Percentiles rank a stretch among this genome's conserved stretches.
Conservation (phyloP, 139 green algal genomes). For the Medakamo hakoo region DNA sequence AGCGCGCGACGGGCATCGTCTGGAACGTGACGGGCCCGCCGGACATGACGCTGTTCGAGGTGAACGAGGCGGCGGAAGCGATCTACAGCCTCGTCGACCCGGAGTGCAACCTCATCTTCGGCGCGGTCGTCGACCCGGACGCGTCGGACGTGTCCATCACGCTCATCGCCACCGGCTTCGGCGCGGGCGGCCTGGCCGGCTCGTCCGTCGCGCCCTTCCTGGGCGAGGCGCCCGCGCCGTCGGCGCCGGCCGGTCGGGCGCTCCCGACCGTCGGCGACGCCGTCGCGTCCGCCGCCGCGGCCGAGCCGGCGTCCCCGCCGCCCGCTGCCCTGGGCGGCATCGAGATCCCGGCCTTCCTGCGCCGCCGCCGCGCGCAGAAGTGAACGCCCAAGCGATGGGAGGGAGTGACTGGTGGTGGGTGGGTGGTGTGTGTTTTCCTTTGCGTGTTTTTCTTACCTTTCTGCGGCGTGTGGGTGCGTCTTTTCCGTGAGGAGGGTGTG, state of each 20-base stretch:
- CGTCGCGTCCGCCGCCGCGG: constrained; percentile 1
- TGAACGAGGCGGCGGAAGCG: constrained; percentile 82
- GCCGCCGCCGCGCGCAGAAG: constrained; percentile 19
- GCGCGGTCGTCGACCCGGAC: constrained; percentile 53
- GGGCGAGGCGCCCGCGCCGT: too few relatives aligned
- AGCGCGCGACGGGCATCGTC: constrained; percentile 82
- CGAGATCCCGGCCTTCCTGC: constrained; percentile 51
- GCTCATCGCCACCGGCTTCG: constrained; percentile 87
- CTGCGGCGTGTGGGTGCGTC: too few relatives aligned
- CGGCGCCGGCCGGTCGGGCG: too few relatives aligned
- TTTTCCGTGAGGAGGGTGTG: too few relatives aligned
- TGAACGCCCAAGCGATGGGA: constrained; percentile 15
- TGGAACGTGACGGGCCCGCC: constrained; percentile 88
- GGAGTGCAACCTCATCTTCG: constrained; percentile 82
- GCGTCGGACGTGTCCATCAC: constrained; percentile 57
- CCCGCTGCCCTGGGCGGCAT: constrained; percentile 17
- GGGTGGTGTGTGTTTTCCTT: neutral
- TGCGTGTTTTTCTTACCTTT: neutral
- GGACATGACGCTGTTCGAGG: constrained; percentile 78
- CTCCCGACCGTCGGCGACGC: constrained; percentile 1
- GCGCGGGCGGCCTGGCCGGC: neutral
- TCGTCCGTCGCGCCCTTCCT: neutral
- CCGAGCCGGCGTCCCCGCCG: neutral
- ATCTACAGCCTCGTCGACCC: constrained; percentile 81
- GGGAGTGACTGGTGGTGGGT: neutral